Evolutionary conservation across 352 stramenopile genomes (phyloP).

Genomic region (Phytophthora crassamura): DNA sequence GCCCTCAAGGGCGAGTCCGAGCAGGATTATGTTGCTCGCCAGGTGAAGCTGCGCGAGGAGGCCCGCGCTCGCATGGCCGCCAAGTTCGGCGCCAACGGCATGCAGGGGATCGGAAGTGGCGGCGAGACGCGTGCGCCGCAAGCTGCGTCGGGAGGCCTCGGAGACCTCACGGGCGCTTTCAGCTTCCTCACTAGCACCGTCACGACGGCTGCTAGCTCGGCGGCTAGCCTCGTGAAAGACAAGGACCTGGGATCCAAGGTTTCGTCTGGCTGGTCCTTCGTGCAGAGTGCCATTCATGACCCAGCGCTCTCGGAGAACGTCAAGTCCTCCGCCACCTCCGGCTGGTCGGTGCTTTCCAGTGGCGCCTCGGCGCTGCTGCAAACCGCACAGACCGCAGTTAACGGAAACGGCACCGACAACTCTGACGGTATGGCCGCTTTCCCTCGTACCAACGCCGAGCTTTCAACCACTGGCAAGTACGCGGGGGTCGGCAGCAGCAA

Average conservation of each 20-base stretch:
- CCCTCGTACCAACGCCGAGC: conserved; percentile 61
- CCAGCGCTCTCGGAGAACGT: conserved; percentile 75
- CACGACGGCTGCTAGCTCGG: conserved; percentile 65
- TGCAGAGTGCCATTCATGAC: conserved; percentile 78
- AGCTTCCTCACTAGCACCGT: conserved; percentile 81
- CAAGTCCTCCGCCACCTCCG: conserved; percentile 79
- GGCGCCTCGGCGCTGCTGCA: conserved; percentile 70
- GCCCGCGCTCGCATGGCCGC: conserved; percentile 79
- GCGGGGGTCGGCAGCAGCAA: conserved; percentile 53
- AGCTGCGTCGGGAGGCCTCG: conserved; percentile 41
- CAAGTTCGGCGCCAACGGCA: conserved; percentile 78
- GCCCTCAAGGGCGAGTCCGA: conserved; percentile 85
- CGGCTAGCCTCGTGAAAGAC: conserved; percentile 77
- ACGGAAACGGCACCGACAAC: conserved; percentile 29
- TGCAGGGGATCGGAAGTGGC: conserved; percentile 83
- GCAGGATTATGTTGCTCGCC: conserved; percentile 75
- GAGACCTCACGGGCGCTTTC: conserved; percentile 74
- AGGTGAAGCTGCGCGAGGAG: conserved; percentile 79
- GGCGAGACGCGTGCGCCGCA: conserved; percentile 61
- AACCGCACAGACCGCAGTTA: conserved; percentile 68
- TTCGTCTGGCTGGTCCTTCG: conserved; percentile 78
- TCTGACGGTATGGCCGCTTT: conserved; percentile 45
- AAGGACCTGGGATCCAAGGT: conserved; percentile 81
- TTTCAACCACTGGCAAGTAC: conserved; percentile 72
- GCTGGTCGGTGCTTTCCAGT: conserved; percentile 78